Conservation (phyloP, 257 asterid species). For the Asclepias syriaca region DNA sequence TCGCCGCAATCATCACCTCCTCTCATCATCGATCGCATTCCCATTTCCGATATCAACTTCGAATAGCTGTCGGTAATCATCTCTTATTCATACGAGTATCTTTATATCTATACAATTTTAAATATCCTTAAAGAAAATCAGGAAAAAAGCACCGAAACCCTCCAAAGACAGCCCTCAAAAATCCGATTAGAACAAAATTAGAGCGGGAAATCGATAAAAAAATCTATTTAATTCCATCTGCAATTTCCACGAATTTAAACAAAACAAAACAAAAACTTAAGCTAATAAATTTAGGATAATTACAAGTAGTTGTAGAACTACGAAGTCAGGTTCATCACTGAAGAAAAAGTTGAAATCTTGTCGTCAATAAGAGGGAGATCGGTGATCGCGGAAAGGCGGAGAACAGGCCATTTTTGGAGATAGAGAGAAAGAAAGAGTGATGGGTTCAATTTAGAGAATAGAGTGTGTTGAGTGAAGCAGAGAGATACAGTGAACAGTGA, state of each 20-base stretch:
- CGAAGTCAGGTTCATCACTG: constrained; percentile 4
- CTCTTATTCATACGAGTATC: constrained; percentile 14
- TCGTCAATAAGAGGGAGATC: constrained; percentile 10
- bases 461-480: neutral
- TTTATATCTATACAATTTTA: neutral
- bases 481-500: constrained; percentile 23
- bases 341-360: neutral
- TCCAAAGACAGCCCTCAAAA: neutral
- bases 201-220: neutral
- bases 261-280: neutral
- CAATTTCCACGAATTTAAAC: neutral
- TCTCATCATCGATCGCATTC: constrained; percentile 36
- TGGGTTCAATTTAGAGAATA: constrained; percentile 1
- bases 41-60: constrained; percentile 45
- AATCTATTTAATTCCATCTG: neutral
- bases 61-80: constrained; percentile 44
- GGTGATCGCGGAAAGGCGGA: constrained; percentile 1
- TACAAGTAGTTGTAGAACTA: neutral
- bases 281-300: constrained; percentile 1
- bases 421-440: constrained; percentile 8
- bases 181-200: constrained; percentile 10
- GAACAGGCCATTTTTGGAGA: constrained; percentile 21
- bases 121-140: neutral
- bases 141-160: neutral
- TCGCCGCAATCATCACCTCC: constrained; percentile 38